These are phyloP conservation scores for Metschnikowia gelsemii DNA, from an alignment of 805 yeast genomes.

Conservation along the genomic window DNA sequence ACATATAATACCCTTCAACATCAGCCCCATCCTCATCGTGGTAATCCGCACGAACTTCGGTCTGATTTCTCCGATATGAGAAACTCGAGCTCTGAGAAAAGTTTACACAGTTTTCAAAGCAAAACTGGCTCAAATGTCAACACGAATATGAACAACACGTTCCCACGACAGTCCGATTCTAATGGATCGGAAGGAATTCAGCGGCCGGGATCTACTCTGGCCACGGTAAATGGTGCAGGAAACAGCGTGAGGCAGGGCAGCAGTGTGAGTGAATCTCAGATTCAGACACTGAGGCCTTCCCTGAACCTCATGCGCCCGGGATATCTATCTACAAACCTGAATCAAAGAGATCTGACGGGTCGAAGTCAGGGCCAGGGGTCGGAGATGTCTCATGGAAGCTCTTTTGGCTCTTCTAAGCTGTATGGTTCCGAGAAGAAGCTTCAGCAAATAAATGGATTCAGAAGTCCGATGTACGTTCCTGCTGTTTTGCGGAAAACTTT, in stretches of 20 bases:
- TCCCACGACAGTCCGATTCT: background rate
- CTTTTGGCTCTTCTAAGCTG: conserved; percentile 9
- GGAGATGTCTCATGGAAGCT: conserved; percentile 8
- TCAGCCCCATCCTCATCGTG: too few species aligned
- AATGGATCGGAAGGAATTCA: background rate
- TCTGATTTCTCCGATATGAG: background rate
- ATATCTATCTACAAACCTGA: conserved; percentile 4
- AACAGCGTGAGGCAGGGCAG: background rate
- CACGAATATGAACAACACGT: background rate
- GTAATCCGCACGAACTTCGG: background rate
- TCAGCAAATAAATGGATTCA: conserved; percentile 74
- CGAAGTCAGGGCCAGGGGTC: conserved; percentile 3
- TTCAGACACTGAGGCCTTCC: background rate
- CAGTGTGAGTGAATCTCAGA: background rate
- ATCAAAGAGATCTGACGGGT: conserved; percentile 4
- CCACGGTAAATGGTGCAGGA: background rate
- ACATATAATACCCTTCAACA: too few species aligned
- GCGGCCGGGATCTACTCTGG: background rate
- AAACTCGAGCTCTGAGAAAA: background rate
- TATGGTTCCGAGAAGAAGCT: conserved; percentile 31
- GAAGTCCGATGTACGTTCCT: conserved; percentile 86
- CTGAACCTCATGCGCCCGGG: conserved; percentile 5
- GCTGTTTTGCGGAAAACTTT: conserved; percentile 67
- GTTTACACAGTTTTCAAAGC: too few species aligned
- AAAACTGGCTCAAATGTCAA: too few species aligned